Evolutionary conservation across 2,329 filamentous ascomycete genomes (phyloP), one percentile per base, ranked within the genome.

Genomic region (Acephala macrosclerotiorum): DNA sequence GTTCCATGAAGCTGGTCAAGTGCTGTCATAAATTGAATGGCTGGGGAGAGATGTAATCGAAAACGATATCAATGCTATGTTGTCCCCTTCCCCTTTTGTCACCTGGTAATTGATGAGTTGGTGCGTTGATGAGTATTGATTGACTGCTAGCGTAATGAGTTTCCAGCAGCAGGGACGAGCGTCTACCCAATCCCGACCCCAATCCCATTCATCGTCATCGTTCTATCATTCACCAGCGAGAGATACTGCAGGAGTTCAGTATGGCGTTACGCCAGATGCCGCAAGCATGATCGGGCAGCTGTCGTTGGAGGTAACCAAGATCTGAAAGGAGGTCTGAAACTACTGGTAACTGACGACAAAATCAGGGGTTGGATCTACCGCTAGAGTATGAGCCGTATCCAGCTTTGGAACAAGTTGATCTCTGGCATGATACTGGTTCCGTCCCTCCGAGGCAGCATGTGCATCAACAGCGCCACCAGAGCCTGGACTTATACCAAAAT

Each of bases 311-410:
- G 45, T 49, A 20, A 8, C 14, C 9, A 7, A 20, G 45, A 7
- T 12, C 11, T 7, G 42, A 45, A 45, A 7, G 8, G 20, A 22
- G 1, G 5, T 49, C 11, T 25, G 45, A 49, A 49, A 22, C 45
- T 49, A 49, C 45, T n/a, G 25, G 45, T 49, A 49, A n/a, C 45
- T 49, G 45, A 49, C n/a, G 40, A 42, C 5, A 22, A 8, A 49
- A 7, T 2, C 7, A 49, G 45, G 45, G 45, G 12, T n/a, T 49
- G 9, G 45, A 49, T 22, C n/a, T 49, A 22, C 45, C 45, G 25
- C 25, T 49, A 12, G 45, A 49, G 9, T 49, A 49, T 25, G 45
- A 49, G 25, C 45, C 45, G 1, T 49, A 49, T 22, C 45, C 45
- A 22, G n/a, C 4, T 11, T 9, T 25, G 11, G 14, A n/a, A 22